These are phyloP conservation scores for Penicillium ucsense DNA, from an alignment of 495 filamentous ascomycete species.

Conservation along the genomic window DNA sequence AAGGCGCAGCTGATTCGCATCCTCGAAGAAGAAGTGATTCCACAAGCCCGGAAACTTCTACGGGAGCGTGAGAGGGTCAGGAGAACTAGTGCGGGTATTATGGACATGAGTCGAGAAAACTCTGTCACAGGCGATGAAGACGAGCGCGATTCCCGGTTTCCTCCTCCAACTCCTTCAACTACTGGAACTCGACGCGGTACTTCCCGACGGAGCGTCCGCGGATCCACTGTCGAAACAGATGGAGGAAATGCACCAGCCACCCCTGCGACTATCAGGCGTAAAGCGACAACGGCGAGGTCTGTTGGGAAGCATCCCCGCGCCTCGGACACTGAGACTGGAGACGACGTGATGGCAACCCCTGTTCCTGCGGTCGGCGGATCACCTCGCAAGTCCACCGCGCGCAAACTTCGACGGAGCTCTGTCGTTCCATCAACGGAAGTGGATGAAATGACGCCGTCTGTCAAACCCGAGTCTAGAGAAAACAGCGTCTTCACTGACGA, in stretches of 20 bases:
- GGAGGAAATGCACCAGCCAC: constrained; percentile 23
- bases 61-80: constrained; percentile 64
- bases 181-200: constrained; percentile 31
- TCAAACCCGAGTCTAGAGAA: constrained; percentile 29
- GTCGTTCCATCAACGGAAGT: constrained; percentile 37
- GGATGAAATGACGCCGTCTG: constrained; percentile 22
- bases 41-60: constrained; percentile 65
- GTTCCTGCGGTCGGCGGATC: constrained; percentile 18
- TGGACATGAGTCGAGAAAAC: constrained; percentile 56
- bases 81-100: constrained; percentile 75
- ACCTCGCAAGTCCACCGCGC: constrained; percentile 33
- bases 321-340: constrained; percentile 40
- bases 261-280: constrained; percentile 22
- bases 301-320: constrained; percentile 46
- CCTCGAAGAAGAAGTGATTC: constrained; percentile 69
- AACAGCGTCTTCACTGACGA: constrained; percentile 69
- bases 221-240: constrained; percentile 29
- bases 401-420: constrained; percentile 48
- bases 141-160: constrained; percentile 34
- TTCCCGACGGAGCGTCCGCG: constrained; percentile 29
- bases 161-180: constrained; percentile 37
- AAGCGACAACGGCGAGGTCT: constrained; percentile 20
- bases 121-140: constrained; percentile 37
- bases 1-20: constrained; percentile 79
- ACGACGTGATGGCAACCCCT: constrained; percentile 29